Evolutionary conservation across 148 eudicot species (phyloP), one percentile per base, ranked within the genome.

Genomic region (Mesembryanthemum crystallinum): DNA sequence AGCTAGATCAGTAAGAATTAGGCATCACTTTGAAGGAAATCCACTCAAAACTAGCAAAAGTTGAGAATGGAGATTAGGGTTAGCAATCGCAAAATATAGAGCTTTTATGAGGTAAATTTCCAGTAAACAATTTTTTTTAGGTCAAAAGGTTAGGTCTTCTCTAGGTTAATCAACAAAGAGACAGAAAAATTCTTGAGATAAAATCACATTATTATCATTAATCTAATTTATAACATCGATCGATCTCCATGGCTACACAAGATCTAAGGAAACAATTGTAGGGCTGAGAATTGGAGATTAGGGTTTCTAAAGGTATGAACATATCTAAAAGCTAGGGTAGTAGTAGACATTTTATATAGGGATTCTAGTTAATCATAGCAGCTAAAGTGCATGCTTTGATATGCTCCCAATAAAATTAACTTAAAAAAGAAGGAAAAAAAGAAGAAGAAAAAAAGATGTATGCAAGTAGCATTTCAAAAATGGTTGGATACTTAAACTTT

Each of bases 231-330:
- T 60, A 54, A 2, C 39, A 35, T 35, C 39, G 39, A 35, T 45
- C 14, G 7, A 45, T 25, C 69, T 69, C 47, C 65, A 69, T 69
- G 63, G 75, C 71, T 64, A 52, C 39, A 9, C 10, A 68, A 80
- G 47, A 4, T 73, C 32, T 7, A 62, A 45, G 28, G 77, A 76
- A 76, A 28, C 67, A 74, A 33, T 49, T 18, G 61, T 76, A 67
- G 35, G 70, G 73, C 30, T 67, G n/a, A 33, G 72, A 60, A 77
- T 51, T 27, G 61, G 64, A 35, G 58, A 66, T 76, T 79, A 79
- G 76, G 80, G 84, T 79, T 79, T 77, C 80, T 70, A 70, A 67
- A 76, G 45, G 69, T 68, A 67, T 67, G n/a, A 67, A 74, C 82
- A 82, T 73, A 77, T 69, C 54, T 54, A 45, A 51, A 28, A 75